Evolutionary conservation across 2,329 filamentous ascomycete species (phyloP).

Genomic region (Sporothrix sp.): DNA sequence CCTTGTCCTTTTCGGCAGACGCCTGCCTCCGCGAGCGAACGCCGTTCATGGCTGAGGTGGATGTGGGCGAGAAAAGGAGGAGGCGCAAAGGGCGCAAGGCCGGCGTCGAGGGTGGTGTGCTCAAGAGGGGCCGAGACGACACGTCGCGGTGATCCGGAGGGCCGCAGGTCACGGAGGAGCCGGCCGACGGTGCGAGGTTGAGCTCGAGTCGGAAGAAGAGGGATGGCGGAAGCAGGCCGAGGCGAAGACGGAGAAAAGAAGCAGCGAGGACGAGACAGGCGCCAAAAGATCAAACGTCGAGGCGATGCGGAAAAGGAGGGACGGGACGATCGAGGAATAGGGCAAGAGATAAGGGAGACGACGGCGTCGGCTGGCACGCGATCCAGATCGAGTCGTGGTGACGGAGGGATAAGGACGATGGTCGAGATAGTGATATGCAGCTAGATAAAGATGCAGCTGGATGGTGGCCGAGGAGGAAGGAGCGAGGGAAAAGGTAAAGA

Average conservation of each 20-base stretch:
- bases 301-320: neutral
- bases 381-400: slow-evolving; percentile 2
- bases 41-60: slow-evolving; percentile 22
- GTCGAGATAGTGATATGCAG: slow-evolving; percentile 5
- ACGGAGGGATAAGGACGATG: neutral
- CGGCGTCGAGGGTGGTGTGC: too few species aligned
- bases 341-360: slow-evolving; percentile 3
- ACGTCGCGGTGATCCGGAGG: too few species aligned
- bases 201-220: neutral
- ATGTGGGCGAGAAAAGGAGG: neutral
- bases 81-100: too few species aligned
- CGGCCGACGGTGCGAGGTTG: slow-evolving; percentile 2
- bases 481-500: neutral
- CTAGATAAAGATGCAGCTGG: neutral
- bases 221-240: too few species aligned
- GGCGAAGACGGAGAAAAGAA: too few species aligned
- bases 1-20: slow-evolving; percentile 17
- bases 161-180: too few species aligned
- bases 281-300: neutral
- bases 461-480: neutral
- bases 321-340: neutral
- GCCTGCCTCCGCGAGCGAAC: slow-evolving; percentile 22
- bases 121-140: too few species aligned
- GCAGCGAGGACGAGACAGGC: too few species aligned
- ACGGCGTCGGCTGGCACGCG: neutral